Percentiles rank a stretch among this genome's conserved stretches.
phyloP scores from a whole-genome alignment of 1,284 basidiomycete species.

The Sanghuangporus sanghuang region DNA sequence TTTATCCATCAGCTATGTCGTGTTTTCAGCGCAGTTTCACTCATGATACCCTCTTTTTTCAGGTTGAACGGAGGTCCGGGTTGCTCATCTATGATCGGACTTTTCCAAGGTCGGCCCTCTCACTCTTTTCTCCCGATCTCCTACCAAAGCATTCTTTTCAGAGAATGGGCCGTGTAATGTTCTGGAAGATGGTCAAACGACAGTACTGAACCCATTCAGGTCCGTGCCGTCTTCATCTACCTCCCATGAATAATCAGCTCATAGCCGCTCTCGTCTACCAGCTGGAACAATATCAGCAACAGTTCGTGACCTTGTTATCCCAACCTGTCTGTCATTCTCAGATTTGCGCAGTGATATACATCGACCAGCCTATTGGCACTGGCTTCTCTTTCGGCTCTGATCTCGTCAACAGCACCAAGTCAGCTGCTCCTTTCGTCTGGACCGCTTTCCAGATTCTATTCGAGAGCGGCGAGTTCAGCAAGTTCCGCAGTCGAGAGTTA shows the following conservation, averaged over 20 bases:
- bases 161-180: conserved; percentile 61
- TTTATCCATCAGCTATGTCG: not conserved
- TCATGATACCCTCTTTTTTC: conserved; percentile 9
- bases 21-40: not conserved
- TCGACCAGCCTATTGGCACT: conserved; percentile 70
- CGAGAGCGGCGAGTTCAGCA: conserved; percentile 52
- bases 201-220: conserved; percentile 51
- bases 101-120: conserved; percentile 47
- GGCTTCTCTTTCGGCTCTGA: conserved; percentile 61
- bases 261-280: conserved; percentile 22
- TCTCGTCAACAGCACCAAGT: conserved; percentile 48
- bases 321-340: not conserved
- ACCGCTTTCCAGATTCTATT: conserved; percentile 64
- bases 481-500: conserved; percentile 53
- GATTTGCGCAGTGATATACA: conserved; percentile 54
- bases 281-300: conserved; percentile 70
- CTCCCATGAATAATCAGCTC: conserved; percentile 11
- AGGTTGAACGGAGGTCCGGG: conserved; percentile 59
- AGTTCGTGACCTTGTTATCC: conserved; percentile 30
- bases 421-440: conserved; percentile 53
- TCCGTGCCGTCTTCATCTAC: conserved; percentile 18
- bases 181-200: conserved; percentile 45
- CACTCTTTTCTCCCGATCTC: not conserved
- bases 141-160: conserved; percentile 21
- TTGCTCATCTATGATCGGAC: conserved; percentile 60